Evolutionary conservation across 306 rosid genomes (phyloP).

Genomic region (Delonix regia): DNA sequence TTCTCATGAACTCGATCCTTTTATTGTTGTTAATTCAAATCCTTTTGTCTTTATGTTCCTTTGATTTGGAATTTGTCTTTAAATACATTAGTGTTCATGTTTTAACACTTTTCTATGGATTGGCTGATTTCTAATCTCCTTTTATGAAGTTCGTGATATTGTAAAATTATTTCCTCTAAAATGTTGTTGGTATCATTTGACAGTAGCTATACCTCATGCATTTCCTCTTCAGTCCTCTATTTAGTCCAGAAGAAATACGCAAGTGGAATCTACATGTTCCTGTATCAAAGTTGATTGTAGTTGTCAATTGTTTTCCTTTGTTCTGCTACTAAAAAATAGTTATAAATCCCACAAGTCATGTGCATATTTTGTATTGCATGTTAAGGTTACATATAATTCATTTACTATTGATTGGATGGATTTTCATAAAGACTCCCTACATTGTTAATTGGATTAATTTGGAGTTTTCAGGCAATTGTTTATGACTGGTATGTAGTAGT

Average conservation of each 20-base stretch:
- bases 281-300: neutral
- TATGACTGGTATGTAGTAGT: neutral
- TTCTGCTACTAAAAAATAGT: neutral
- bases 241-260: neutral
- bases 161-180: neutral
- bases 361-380: constrained; percentile 7
- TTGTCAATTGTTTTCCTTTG: neutral
- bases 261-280: neutral
- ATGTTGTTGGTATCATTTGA: neutral
- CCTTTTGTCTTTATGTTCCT: too few species aligned
- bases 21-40: too few species aligned
- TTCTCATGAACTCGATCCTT: neutral
- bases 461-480: neutral
- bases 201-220: neutral
- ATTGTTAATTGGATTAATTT: neutral
- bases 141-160: neutral
- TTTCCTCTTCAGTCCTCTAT: neutral
- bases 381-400: neutral
- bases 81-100: neutral
- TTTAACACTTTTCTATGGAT: neutral
- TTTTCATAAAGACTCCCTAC: neutral
- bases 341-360: neutral
- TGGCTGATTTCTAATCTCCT: neutral
- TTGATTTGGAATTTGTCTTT: constrained; percentile 1
- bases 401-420: neutral